These are phyloP conservation scores for Ceratocystis alfenasii DNA, from an alignment of 2,329 filamentous ascomycete species.

Conservation along the genomic window DNA sequence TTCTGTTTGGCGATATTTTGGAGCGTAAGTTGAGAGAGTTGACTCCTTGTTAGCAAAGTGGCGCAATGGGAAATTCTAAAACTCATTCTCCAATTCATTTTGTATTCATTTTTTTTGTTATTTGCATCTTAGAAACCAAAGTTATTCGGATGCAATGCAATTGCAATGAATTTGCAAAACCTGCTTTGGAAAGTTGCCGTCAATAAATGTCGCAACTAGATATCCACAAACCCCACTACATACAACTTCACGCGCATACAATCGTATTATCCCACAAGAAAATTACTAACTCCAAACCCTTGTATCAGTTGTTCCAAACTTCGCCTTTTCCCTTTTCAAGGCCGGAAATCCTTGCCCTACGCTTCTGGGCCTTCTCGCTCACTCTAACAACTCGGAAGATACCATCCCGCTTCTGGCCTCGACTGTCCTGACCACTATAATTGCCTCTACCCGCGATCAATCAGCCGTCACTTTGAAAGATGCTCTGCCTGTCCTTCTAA, in stretches of 20 bases:
- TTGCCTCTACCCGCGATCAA: slow-evolving; percentile 54
- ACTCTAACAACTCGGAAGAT: slow-evolving; percentile 62
- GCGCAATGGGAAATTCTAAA: slow-evolving; percentile 6
- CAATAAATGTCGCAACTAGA: slow-evolving; percentile 11
- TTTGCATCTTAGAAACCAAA: not conserved
- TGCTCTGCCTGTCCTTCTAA: slow-evolving; percentile 70
- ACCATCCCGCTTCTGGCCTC: slow-evolving; percentile 82
- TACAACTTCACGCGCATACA: not conserved
- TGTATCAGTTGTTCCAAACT: slow-evolving; percentile 58
- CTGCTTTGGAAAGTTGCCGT: not conserved
- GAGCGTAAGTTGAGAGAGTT: slow-evolving; percentile 48
- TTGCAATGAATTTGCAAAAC: not conserved
- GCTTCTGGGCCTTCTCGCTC: slow-evolving; percentile 70
- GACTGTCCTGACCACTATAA: slow-evolving; percentile 68
- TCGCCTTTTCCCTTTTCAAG: slow-evolving; percentile 64
- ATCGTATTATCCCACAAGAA: no score
- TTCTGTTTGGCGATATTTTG: slow-evolving; percentile 75
- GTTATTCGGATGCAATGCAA: no score
- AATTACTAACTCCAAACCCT: not conserved
- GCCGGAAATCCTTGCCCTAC: slow-evolving; percentile 69
- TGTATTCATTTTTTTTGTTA: not conserved
- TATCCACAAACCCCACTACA: not conserved
- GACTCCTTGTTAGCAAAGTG: not conserved
- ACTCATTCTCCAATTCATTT: not conserved
- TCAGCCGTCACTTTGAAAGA: slow-evolving; percentile 55